phyloP scores from a whole-genome alignment of 805 yeast genomes.

The Yarrowia sp. region DNA sequence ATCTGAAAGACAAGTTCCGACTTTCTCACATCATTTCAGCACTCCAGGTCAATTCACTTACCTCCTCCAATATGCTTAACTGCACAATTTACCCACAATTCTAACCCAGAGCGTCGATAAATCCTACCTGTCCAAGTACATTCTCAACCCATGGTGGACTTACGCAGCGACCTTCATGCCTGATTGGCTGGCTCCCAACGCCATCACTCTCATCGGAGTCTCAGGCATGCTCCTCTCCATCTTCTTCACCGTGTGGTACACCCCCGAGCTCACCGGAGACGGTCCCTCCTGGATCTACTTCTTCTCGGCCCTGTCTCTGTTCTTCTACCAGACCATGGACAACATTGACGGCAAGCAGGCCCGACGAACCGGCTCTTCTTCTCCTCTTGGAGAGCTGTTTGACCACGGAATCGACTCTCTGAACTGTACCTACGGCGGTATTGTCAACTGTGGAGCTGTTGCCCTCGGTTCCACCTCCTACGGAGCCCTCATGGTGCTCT shows the following conservation, averaged over 20 bases:
- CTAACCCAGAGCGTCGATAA: conserved; percentile 65
- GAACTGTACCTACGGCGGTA: conserved; percentile 79
- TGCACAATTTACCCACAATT: too few species aligned
- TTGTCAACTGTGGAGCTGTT: conserved; percentile 77
- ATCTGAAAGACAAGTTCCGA: too few species aligned
- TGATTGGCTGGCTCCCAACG: conserved; percentile 90
- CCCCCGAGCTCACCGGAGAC: conserved; percentile 66
- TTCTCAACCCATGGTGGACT: conserved; percentile 88
- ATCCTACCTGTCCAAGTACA: conserved; percentile 75
- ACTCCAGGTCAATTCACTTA: too few species aligned
- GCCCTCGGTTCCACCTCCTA: conserved; percentile 81
- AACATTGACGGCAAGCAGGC: conserved; percentile 98
- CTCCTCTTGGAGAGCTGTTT: conserved; percentile 94
- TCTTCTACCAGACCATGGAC: conserved; percentile 94
- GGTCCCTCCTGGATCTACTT: conserved; percentile 81
- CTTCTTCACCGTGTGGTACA: conserved; percentile 67
- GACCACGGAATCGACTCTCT: conserved; percentile 84
- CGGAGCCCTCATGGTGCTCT: conserved; percentile 76
- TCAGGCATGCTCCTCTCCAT: conserved; percentile 70
- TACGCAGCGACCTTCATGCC: conserved; percentile 83
- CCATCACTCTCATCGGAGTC: conserved; percentile 83
- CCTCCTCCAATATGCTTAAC: too few species aligned
- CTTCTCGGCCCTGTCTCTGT: conserved; percentile 79
- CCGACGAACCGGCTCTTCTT: conserved; percentile 88
- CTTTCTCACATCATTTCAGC: too few species aligned